Evolutionary conservation across 2,329 filamentous ascomycete genomes (phyloP).

Genomic region (Colletotrichum sojae): DNA sequence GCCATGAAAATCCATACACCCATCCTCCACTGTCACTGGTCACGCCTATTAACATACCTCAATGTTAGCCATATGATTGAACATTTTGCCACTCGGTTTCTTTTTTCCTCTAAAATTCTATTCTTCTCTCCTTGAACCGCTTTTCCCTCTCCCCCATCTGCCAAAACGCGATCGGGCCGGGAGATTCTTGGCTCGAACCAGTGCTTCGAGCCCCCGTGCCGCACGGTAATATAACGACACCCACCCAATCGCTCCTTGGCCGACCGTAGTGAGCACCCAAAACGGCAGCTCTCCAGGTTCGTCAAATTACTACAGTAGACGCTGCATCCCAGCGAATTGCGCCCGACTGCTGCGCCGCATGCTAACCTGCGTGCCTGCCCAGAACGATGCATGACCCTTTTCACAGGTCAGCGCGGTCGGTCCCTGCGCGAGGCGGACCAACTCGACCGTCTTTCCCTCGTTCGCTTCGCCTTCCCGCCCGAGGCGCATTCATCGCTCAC

Average conservation of each 20-base stretch:
- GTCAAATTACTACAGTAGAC: background rate
- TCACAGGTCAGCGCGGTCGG: background rate
- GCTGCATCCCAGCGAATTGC: constrained; percentile 11
- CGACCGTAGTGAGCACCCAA: background rate
- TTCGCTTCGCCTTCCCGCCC: background rate
- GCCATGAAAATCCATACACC: background rate
- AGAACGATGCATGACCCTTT: background rate
- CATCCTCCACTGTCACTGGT: background rate
- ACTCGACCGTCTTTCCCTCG: no score
- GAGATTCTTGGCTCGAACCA: no score
- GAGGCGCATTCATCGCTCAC: no score
- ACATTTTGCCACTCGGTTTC: background rate
- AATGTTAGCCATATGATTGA: background rate
- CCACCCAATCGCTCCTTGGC: background rate
- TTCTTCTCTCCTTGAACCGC: background rate
- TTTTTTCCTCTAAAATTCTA: background rate
- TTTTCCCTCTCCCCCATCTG: background rate
- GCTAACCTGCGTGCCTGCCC: background rate
- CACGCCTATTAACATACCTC: background rate
- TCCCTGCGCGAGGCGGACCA: constrained; percentile 2
- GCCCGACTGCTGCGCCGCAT: constrained; percentile 11
- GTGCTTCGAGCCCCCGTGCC: no score
- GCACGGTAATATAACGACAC: no score
- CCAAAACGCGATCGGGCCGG: no score
- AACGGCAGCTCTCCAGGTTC: constrained; percentile 13